These are phyloP conservation scores for Chalaropsis thielavioides DNA, from an alignment of 2,329 filamentous ascomycete species.

Conservation along the genomic window DNA sequence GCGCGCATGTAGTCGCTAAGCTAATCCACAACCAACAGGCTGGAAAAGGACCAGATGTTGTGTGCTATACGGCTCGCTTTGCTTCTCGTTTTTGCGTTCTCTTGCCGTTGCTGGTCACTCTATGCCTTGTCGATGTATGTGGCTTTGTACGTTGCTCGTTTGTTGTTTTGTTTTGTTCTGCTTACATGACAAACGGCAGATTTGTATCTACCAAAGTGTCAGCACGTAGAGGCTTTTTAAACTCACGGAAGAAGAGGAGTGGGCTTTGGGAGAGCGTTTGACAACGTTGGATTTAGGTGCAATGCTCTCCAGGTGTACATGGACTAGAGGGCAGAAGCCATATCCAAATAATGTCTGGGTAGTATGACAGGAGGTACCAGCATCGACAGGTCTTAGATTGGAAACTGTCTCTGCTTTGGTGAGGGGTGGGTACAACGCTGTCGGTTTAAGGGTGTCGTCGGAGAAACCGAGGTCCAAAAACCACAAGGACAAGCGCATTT, in stretches of 20 bases:
- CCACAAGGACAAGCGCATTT: neutral
- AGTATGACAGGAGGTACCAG: neutral
- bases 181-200: constrained; percentile 47
- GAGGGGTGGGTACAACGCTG: neutral
- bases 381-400: neutral
- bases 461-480: neutral
- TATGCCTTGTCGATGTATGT: neutral
- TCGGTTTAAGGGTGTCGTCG: neutral
- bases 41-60: neutral
- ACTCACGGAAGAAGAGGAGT: neutral
- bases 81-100: neutral
- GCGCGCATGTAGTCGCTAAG: too few species aligned
- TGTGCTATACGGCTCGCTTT: neutral
- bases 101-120: neutral
- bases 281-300: neutral
- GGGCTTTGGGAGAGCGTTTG: neutral
- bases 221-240: constrained; percentile 15
- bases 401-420: neutral
- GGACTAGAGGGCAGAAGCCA: neutral
- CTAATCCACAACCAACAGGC: too few species aligned
- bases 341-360: neutral
- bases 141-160: neutral
- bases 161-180: neutral
- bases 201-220: constrained; percentile 38
- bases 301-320: neutral